Percentiles rank a stretch among this genome's conserved stretches.
Evolutionary conservation across 345 rosid genomes (phyloP).

Genomic region (Populus tremula): DNA sequence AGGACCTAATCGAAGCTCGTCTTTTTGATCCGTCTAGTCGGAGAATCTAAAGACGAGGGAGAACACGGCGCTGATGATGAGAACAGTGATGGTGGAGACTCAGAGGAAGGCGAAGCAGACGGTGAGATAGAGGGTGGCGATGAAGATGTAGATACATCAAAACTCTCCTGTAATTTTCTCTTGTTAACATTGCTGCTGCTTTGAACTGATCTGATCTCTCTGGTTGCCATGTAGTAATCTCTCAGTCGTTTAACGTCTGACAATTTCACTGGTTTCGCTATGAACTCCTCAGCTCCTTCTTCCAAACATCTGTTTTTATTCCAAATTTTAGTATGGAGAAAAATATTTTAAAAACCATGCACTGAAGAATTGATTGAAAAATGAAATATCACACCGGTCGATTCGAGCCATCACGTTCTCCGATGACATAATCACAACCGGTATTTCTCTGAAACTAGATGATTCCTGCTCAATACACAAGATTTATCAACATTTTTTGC

Average conservation of each 20-base stretch:
- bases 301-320: conserved; percentile 62
- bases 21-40: conserved; percentile 47
- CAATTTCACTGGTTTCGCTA: conserved; percentile 87
- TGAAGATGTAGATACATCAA: conserved; percentile 14
- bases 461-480: conserved; percentile 53
- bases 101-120: conserved; percentile 18
- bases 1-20: conserved; percentile 23
- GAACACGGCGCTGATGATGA: conserved; percentile 44
- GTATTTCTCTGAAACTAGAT: conserved; percentile 62
- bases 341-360: not conserved
- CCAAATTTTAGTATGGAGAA: not conserved
- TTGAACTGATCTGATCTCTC: conserved; percentile 32
- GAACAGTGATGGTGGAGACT: conserved; percentile 12
- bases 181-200: conserved; percentile 27
- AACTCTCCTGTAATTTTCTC: conserved; percentile 55
- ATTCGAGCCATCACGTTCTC: conserved; percentile 80
- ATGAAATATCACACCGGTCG: conserved; percentile 48
- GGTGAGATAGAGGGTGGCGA: conserved; percentile 26
- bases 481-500: not conserved
- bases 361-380: not conserved
- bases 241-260: conserved; percentile 77
- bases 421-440: conserved; percentile 95
- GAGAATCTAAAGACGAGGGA: conserved; percentile 52
- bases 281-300: conserved; percentile 93
- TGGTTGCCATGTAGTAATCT: conserved; percentile 43